phyloP scores from a whole-genome alignment of 2,329 filamentous ascomycete species.

The Talaromyces sp. region DNA sequence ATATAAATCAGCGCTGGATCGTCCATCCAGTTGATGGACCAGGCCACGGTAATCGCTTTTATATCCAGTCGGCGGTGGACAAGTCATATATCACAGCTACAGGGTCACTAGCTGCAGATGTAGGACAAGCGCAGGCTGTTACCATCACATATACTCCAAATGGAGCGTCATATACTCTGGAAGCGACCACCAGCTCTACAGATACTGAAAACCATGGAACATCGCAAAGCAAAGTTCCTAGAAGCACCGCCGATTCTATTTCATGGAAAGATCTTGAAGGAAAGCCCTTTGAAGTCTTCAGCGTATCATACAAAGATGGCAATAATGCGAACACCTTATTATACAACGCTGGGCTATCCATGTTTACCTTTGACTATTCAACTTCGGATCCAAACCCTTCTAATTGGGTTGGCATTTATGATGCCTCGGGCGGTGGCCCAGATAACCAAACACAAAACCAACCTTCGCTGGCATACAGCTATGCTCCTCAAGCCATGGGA shows the following conservation, averaged over 20 bases:
- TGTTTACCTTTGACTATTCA: background rate
- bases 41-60: conserved; percentile 30
- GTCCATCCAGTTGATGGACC: conserved; percentile 36
- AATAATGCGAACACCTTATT: background rate
- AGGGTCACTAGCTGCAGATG: conserved; percentile 27
- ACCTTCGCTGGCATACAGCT: background rate
- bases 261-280: conserved; percentile 33
- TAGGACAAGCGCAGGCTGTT: conserved; percentile 32
- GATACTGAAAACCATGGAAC: background rate
- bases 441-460: background rate
- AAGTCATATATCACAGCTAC: conserved; percentile 33
- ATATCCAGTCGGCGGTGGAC: conserved; percentile 37
- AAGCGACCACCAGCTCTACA: background rate
- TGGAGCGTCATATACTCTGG: background rate
- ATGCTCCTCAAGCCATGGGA: background rate
- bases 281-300: conserved; percentile 14
- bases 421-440: background rate
- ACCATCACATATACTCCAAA: conserved; percentile 14
- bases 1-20: conserved; percentile 46
- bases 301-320: background rate
- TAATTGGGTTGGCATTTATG: background rate
- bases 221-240: background rate
- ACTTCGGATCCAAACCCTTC: background rate
- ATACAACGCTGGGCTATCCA: background rate
- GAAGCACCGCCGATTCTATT: conserved; percentile 17